These are phyloP conservation scores for Yarrowia bubula DNA, from an alignment of 805 yeast species.

Conservation along the genomic window DNA sequence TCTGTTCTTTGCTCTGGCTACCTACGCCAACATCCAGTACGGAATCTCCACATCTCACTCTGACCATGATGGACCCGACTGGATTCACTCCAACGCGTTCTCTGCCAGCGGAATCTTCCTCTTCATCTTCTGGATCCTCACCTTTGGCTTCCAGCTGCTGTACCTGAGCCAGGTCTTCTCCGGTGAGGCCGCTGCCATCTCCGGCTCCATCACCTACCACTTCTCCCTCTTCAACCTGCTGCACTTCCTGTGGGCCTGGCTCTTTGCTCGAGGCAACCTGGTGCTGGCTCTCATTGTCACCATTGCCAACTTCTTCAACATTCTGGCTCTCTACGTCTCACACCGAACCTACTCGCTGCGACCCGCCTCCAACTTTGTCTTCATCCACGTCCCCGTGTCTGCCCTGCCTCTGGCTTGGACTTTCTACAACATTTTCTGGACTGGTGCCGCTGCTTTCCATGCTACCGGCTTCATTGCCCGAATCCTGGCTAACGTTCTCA, in stretches of 20 bases:
- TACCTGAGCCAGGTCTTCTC: slow-evolving; percentile 25
- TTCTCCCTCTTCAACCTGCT: slow-evolving; percentile 60
- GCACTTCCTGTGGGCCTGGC: slow-evolving; percentile 60
- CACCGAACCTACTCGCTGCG: slow-evolving; percentile 60
- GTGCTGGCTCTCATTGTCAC: slow-evolving; percentile 58
- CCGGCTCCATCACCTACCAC: slow-evolving; percentile 51
- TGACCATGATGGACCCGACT: slow-evolving; percentile 26
- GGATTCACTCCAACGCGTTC: slow-evolving; percentile 26
- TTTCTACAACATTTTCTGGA: slow-evolving; percentile 74
- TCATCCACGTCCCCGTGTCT: slow-evolving; percentile 62
- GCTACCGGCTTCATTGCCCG: slow-evolving; percentile 59
- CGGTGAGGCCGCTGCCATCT: slow-evolving; percentile 31
- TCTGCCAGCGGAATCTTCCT: slow-evolving; percentile 22
- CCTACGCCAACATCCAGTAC: slow-evolving; percentile 22
- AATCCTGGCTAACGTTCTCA: slow-evolving; percentile 64
- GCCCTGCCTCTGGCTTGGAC: slow-evolving; percentile 78
- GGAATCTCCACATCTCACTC: slow-evolving; percentile 16
- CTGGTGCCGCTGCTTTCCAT: slow-evolving; percentile 74
- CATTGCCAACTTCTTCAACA: slow-evolving; percentile 57
- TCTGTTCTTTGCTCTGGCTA: slow-evolving; percentile 21
- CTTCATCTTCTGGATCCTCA: slow-evolving; percentile 21
- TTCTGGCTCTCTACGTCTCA: slow-evolving; percentile 53
- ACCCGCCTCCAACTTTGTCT: slow-evolving; percentile 52
- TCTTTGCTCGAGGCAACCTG: slow-evolving; percentile 60
- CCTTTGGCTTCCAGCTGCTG: slow-evolving; percentile 20